A percentile compares a stretch with the other conserved stretches of the same genome.
These are phyloP conservation scores for Vaccinium myrtillus DNA, from an alignment of 148 eudicot species.

Conservation along the genomic window DNA sequence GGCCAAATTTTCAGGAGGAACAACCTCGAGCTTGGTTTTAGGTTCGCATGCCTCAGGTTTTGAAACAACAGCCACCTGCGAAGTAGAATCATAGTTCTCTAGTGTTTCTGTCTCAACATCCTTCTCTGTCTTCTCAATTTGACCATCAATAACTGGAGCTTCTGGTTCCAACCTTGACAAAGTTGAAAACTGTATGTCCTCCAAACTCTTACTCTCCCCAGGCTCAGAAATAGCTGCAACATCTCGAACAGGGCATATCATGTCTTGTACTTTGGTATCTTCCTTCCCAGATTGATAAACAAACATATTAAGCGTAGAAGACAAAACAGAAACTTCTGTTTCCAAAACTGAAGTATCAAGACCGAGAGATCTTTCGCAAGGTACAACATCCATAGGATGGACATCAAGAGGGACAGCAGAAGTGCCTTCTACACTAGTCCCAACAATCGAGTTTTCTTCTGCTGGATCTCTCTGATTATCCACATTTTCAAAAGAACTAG, in stretches of 20 bases:
- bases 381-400: constrained; percentile 16
- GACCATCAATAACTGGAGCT: constrained; percentile 11
- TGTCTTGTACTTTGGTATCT: constrained; percentile 1
- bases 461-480: constrained; percentile 6
- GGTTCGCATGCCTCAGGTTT: constrained; percentile 2
- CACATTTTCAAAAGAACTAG: constrained; percentile 10
- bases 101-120: constrained; percentile 14
- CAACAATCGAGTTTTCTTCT: constrained; percentile 10
- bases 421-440: constrained; percentile 4
- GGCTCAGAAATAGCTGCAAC: constrained; percentile 9
- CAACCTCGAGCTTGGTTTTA: not conserved
- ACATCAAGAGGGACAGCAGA: constrained; percentile 9
- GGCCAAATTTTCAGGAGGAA: constrained; percentile 2
- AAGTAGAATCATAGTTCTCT: constrained; percentile 21
- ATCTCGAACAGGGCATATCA: not conserved
- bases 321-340: not conserved
- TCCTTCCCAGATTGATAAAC: constrained; percentile 13
- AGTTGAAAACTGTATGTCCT: constrained; percentile 5
- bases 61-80: constrained; percentile 12
- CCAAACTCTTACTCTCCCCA: constrained; percentile 1
- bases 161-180: constrained; percentile 12
- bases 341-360: constrained; percentile 16
- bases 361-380: constrained; percentile 7
- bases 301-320: not conserved
- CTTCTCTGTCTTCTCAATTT: constrained; percentile 4